A percentile compares a stretch with the other conserved stretches of the same genome.
These are phyloP conservation scores for Aspergillus ustus DNA, from an alignment of 2,329 filamentous ascomycete species.

Conservation along the genomic window DNA sequence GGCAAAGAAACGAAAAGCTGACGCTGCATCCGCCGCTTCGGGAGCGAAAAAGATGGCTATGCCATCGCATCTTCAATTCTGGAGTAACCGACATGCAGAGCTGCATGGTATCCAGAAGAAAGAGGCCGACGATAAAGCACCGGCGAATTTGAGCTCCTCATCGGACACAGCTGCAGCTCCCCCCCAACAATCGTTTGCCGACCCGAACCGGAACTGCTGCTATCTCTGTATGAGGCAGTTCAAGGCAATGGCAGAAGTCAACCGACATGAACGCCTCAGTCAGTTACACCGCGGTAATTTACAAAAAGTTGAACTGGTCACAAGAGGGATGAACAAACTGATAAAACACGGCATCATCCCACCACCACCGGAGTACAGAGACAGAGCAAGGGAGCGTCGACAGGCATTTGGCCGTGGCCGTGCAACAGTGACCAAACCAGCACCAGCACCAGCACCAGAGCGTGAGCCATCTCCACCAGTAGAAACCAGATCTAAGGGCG, in stretches of 20 bases:
- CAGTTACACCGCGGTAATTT: slow-evolving; percentile 62
- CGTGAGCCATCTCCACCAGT: slow-evolving; percentile 37
- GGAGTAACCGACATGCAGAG: slow-evolving; percentile 72
- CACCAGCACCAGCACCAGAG: slow-evolving; percentile 29
- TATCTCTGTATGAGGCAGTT: slow-evolving; percentile 66
- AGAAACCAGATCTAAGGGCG: slow-evolving; percentile 51
- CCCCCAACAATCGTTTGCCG: slow-evolving; percentile 63
- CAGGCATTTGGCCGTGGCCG: slow-evolving; percentile 47
- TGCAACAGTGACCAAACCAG: slow-evolving; percentile 24
- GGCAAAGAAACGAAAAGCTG: slow-evolving; percentile 53
- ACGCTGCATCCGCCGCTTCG: slow-evolving; percentile 38
- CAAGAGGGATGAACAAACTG: slow-evolving; percentile 47
- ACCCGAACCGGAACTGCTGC: slow-evolving; percentile 62
- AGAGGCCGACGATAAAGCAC: slow-evolving; percentile 31
- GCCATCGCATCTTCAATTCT: slow-evolving; percentile 71
- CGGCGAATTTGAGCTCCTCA: slow-evolving; percentile 18
- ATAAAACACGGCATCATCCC: slow-evolving; percentile 46
- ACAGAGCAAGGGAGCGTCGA: slow-evolving; percentile 52
- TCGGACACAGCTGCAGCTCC: slow-evolving; percentile 35
- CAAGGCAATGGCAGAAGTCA: slow-evolving; percentile 58
- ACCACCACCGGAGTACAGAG: slow-evolving; percentile 49
- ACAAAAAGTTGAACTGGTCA: slow-evolving; percentile 54
- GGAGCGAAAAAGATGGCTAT: slow-evolving; percentile 55
- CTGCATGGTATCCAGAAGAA: slow-evolving; percentile 58
- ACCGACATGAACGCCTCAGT: slow-evolving; percentile 64